Conservation (phyloP, 495 filamentous ascomycete genomes). For the Bombardia bombarda region DNA sequence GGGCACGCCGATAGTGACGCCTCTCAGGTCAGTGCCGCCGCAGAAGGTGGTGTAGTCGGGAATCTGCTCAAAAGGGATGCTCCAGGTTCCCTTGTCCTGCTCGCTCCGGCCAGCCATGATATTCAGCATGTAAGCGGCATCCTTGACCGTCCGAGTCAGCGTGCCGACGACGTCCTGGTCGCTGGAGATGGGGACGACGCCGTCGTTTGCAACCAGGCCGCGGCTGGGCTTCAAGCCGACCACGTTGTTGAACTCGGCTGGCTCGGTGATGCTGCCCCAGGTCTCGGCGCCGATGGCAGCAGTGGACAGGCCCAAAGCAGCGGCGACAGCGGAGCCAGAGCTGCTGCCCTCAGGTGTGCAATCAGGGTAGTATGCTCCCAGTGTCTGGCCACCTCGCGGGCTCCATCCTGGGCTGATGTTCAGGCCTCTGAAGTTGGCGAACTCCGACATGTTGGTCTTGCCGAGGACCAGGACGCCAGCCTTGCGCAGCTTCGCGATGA, state of each 20-base stretch:
- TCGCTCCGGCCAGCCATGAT: not conserved
- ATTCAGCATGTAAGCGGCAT: not conserved
- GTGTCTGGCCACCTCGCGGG: constrained; percentile 6
- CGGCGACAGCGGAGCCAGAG: constrained; percentile 24
- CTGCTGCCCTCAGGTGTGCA: constrained; percentile 25
- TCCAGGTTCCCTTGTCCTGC: not conserved
- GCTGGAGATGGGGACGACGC: not conserved
- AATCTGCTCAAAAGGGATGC: not conserved
- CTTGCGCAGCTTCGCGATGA: constrained; percentile 36
- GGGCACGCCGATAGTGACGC: not conserved
- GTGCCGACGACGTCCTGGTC: constrained; percentile 1
- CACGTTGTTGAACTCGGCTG: not conserved
- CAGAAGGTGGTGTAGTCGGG: not conserved
- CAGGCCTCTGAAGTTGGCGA: constrained; percentile 27
- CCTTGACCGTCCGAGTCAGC: not conserved
- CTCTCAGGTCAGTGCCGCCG: constrained; percentile 1
- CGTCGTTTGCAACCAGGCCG: not conserved
- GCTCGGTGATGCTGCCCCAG: not conserved
- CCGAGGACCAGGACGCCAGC: constrained; percentile 41
- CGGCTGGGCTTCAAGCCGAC: constrained; percentile 2
- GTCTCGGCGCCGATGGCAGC: constrained; percentile 27
- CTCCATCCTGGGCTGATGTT: constrained; percentile 34
- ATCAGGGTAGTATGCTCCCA: constrained; percentile 27
- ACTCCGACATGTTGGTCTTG: constrained; percentile 31
- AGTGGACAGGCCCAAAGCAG: constrained; percentile 22